Evolutionary conservation across 2,329 filamentous ascomycete species (phyloP).

Genomic region (Arthrobotrys megalospora): DNA sequence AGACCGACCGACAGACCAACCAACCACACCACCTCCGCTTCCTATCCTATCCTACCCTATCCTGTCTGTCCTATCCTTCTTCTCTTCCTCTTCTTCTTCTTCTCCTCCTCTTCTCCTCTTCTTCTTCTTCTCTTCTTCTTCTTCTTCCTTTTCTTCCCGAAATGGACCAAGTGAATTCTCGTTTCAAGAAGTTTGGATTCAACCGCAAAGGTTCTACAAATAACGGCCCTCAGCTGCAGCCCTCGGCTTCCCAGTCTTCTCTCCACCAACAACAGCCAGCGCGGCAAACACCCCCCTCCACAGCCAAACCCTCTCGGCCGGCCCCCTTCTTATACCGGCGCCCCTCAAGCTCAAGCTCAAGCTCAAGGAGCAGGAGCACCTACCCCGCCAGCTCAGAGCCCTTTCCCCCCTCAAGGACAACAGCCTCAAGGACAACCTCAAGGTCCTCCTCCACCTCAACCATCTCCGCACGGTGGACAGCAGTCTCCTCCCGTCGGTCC

Average conservation of each 20-base stretch:
- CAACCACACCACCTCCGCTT: conserved; percentile 24
- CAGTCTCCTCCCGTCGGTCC: conserved; percentile 70
- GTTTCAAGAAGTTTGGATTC: conserved; percentile 71
- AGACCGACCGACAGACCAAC: conserved; percentile 10
- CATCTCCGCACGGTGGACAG: conserved; percentile 73
- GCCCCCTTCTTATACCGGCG: conserved; percentile 77
- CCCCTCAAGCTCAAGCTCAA: conserved; percentile 70
- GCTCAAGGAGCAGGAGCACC: conserved; percentile 65
- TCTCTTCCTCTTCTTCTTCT: conserved; percentile 49
- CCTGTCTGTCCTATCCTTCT: conserved; percentile 48
- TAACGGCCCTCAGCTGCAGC: conserved; percentile 63
- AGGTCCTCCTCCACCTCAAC: conserved; percentile 69
- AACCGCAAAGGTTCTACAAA: conserved; percentile 67
- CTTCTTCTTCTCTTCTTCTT: conserved; percentile 53
- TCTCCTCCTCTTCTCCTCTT: conserved; percentile 54
- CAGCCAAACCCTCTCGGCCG: conserved; percentile 72
- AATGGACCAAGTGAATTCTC: conserved; percentile 72
- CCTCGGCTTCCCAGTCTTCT: conserved; percentile 53
- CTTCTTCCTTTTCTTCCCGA: conserved; percentile 49
- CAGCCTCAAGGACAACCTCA: conserved; percentile 69
- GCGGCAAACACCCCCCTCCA: conserved; percentile 66
- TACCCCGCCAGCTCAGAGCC: conserved; percentile 68
- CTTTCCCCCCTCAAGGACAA: conserved; percentile 69
- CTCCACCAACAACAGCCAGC: conserved; percentile 69
- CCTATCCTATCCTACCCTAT: conserved; percentile 10